Percentiles rank a stretch among this genome's conserved stretches.
Evolutionary conservation across 345 rosid genomes (phyloP).

Genomic region (Viola odorata): DNA sequence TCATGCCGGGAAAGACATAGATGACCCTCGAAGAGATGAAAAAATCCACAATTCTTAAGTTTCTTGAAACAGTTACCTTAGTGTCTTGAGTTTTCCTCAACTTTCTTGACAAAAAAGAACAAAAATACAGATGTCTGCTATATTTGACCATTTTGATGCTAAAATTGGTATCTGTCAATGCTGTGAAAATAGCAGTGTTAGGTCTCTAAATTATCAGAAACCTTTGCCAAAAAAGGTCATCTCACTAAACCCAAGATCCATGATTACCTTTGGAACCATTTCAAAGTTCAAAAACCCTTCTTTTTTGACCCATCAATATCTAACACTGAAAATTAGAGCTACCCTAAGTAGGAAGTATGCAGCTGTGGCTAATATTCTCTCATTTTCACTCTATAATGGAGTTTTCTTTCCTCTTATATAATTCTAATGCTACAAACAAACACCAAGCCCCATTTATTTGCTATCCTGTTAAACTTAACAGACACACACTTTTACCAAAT

Average conservation of each 20-base stretch:
- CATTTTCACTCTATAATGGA: too few relatives aligned
- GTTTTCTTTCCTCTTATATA: slow-evolving; percentile 6
- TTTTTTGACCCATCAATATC: slow-evolving; percentile 70
- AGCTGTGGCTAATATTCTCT: slow-evolving; percentile 19
- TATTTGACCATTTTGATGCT: not conserved
- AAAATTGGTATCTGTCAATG: slow-evolving; percentile 18
- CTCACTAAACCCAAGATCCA: slow-evolving; percentile 31
- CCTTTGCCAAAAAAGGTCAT: slow-evolving; percentile 13
- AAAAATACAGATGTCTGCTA: not conserved
- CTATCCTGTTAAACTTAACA: slow-evolving; percentile 22
- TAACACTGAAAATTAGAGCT: slow-evolving; percentile 63
- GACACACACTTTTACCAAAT: slow-evolving; percentile 33
- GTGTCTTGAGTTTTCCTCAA: too few relatives aligned
- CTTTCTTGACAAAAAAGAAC: too few relatives aligned
- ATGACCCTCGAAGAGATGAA: too few relatives aligned
- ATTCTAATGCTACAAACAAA: not conserved
- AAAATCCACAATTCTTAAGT: too few relatives aligned
- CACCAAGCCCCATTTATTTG: slow-evolving; percentile 6
- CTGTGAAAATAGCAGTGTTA: slow-evolving; percentile 40
- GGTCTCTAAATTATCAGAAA: slow-evolving; percentile 21
- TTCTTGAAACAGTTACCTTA: too few relatives aligned
- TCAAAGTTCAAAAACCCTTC: slow-evolving; percentile 17
- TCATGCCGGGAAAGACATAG: too few relatives aligned
- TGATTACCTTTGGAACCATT: slow-evolving; percentile 10
- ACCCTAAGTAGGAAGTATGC: slow-evolving; percentile 19